phyloP scores from a whole-genome alignment of 371 early-diverging fungal species.

The Batkoa obscura region DNA sequence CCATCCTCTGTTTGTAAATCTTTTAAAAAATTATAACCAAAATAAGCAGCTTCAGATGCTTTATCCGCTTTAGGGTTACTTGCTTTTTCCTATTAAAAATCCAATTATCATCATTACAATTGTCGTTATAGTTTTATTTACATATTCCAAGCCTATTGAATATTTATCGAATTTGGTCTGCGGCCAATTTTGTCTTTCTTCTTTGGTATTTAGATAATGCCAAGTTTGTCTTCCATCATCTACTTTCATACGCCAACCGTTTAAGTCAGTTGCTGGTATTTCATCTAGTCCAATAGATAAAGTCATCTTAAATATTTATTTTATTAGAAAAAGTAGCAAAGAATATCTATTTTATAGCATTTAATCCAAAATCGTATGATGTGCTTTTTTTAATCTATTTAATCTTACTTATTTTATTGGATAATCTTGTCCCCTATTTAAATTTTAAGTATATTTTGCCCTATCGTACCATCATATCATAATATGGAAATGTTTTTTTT shows the following conservation, averaged over 20 bases:
- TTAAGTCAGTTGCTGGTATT: conserved; percentile 30
- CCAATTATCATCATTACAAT: background rate
- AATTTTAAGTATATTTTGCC: too few relatives aligned
- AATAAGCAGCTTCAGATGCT: conserved; percentile 62
- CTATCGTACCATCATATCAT: too few relatives aligned
- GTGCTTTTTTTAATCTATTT: too few relatives aligned
- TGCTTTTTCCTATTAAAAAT: background rate
- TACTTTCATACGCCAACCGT: conserved; percentile 55
- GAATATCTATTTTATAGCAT: too few relatives aligned
- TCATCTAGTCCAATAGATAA: background rate
- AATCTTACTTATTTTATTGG: too few relatives aligned
- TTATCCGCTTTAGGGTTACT: conserved; percentile 22
- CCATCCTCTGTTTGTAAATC: conserved; percentile 85
- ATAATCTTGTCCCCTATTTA: too few relatives aligned
- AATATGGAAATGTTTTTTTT: too few relatives aligned
- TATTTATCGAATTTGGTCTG: conserved; percentile 70
- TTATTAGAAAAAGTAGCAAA: too few relatives aligned
- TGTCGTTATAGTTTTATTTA: conserved; percentile 10
- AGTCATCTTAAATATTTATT: too few relatives aligned
- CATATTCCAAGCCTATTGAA: conserved; percentile 66
- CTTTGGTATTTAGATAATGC: conserved; percentile 59
- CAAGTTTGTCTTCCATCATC: conserved; percentile 82
- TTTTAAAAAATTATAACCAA: conserved; percentile 72
- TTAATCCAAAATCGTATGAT: too few relatives aligned
- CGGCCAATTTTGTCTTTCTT: conserved; percentile 40